Conservation (phyloP, 345 rosid species). For the Cardiospermum halicacabum region DNA sequence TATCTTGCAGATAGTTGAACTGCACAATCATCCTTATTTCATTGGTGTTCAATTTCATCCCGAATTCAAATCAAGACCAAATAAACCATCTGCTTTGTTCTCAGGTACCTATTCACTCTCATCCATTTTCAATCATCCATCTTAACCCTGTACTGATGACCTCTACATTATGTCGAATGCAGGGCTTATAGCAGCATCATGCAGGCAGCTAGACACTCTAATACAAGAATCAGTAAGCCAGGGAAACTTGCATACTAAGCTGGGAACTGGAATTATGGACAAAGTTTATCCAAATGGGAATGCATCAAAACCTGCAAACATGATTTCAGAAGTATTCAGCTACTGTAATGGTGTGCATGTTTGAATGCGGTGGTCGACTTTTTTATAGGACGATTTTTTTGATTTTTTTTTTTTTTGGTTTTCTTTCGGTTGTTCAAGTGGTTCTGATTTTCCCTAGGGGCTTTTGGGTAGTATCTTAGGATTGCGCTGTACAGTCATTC, state of each 20-base stretch:
- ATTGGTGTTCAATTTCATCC: conserved; percentile 94
- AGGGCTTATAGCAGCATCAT: conserved; percentile 87
- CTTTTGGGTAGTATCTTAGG: conserved; percentile 8
- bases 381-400: neutral
- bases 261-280: conserved; percentile 27
- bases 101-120: conserved; percentile 51
- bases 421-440: neutral
- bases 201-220: conserved; percentile 53
- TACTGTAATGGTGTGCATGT: conserved; percentile 55
- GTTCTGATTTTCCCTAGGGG: neutral
- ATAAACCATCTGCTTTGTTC: conserved; percentile 84
- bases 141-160: neutral
- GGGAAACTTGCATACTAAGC: conserved; percentile 34
- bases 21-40: conserved; percentile 66
- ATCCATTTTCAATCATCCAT: neutral
- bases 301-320: conserved; percentile 40
- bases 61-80: conserved; percentile 93
- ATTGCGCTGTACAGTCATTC: conserved; percentile 20
- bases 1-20: conserved; percentile 54
- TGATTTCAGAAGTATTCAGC: conserved; percentile 47
- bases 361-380: conserved; percentile 22
- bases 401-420: too few relatives aligned
- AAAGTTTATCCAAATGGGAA: conserved; percentile 42
- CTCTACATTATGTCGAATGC: conserved; percentile 17
- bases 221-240: conserved; percentile 30